Evolutionary conservation across 225 moss, liverwort and hornwort species (phyloP).

Genomic region (Thuidium tamariscinum): DNA sequence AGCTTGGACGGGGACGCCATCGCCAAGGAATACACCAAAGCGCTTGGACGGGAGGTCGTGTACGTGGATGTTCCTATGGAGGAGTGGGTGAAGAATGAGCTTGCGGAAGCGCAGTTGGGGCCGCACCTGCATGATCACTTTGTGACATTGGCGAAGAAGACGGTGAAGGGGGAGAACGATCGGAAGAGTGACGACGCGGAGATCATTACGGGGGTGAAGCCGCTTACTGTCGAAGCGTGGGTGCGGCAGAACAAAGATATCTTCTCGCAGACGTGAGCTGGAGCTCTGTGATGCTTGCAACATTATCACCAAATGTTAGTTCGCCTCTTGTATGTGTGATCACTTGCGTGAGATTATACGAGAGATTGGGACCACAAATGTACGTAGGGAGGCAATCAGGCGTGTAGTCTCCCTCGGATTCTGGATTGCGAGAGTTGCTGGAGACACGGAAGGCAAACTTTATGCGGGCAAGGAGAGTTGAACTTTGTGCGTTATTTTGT

Average conservation of each 20-base stretch:
- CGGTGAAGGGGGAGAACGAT: neutral
- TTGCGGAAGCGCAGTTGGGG: neutral
- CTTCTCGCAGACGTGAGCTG: neutral
- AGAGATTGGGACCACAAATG: neutral
- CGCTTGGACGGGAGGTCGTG: neutral
- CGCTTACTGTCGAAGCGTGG: slow-evolving; percentile 4
- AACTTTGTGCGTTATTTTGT: too few relatives aligned
- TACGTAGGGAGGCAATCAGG: neutral
- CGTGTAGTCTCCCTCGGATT: neutral
- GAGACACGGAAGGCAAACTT: neutral
- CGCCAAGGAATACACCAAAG: neutral
- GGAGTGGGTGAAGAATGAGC: slow-evolving; percentile 10
- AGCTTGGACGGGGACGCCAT: slow-evolving; percentile 4
- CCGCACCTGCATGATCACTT: neutral
- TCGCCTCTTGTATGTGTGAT: neutral
- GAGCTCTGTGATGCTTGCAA: neutral
- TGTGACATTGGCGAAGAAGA: neutral
- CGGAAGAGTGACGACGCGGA: neutral
- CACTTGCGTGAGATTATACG: neutral
- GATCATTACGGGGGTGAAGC: neutral
- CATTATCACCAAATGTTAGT: too few relatives aligned
- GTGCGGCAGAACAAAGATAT: slow-evolving; percentile 5
- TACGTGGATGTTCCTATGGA: slow-evolving; percentile 8
- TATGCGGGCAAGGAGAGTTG: neutral
- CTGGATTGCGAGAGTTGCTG: neutral